These are phyloP conservation scores for Beauveria sp. DNA, from an alignment of 2,329 filamentous ascomycete species.

Conservation along the genomic window DNA sequence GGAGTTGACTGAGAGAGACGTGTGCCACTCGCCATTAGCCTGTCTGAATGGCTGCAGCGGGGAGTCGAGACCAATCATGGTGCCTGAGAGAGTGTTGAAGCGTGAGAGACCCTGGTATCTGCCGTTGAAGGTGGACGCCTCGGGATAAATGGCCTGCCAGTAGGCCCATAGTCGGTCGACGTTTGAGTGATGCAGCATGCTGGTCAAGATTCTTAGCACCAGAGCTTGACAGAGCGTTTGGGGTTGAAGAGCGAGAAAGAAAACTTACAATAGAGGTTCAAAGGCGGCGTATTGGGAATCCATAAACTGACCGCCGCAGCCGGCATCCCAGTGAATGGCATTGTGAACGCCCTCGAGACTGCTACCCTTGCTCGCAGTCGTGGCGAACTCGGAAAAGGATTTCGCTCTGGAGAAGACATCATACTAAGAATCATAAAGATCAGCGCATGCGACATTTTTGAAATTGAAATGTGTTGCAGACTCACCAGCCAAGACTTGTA, in stretches of 20 bases:
- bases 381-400: constrained; percentile 28
- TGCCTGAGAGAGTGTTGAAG: constrained; percentile 34
- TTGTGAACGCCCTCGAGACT: constrained; percentile 39
- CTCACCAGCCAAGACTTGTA: constrained; percentile 32
- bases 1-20: constrained; percentile 26
- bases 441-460: background rate
- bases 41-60: constrained; percentile 45
- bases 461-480: background rate
- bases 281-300: constrained; percentile 32
- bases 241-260: background rate
- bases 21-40: constrained; percentile 32
- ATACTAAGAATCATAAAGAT: constrained; percentile 24
- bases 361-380: constrained; percentile 26
- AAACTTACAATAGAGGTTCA: constrained; percentile 36
- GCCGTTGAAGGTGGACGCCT: constrained; percentile 25
- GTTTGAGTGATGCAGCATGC: constrained; percentile 46
- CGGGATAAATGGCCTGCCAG: constrained; percentile 37
- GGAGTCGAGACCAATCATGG: constrained; percentile 32
- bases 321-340: constrained; percentile 32
- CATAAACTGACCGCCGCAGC: constrained; percentile 33
- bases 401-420: constrained; percentile 30
- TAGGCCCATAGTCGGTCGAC: constrained; percentile 57
- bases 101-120: constrained; percentile 28
- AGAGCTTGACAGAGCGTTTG: no score
- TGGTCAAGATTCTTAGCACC: constrained; percentile 3